Base-by-base conservation (phyloP, 139 green algal species). In the Zygnema circumcarinatum region DNA sequence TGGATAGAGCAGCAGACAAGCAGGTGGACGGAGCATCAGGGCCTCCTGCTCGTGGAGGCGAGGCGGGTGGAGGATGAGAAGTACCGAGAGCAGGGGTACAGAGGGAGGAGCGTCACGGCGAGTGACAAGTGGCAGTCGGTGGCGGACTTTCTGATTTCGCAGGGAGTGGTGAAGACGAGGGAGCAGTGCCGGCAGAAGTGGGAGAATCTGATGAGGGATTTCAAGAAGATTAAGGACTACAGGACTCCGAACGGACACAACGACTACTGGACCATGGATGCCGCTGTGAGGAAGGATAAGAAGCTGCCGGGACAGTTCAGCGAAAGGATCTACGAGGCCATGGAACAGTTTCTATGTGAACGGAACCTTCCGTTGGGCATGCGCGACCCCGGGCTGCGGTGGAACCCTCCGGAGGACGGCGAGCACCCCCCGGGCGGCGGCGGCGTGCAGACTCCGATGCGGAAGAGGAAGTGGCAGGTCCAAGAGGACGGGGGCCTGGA, bases 51-150 rank as follows among this genome's bases (percentile, higher is more conserved):
- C 7, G 47, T 78, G 36, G 69, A 78, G 7, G 38, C 36, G 16
- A 7, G 69, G 16, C 7, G 69, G 69, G 69, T 78, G 69, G 69
- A 78, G 38, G 38, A 78, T 78, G 69, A 47, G 38, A 78, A 47
- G 38, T 78, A 47, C 16, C 7, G 38, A 11, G 69, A 78, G 16
- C 36, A 47, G 16, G 69, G 69, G 16, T 78, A 78, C 69, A 78
- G 69, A 16, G 38, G 69, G 16, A 47, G 38, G 38, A 47, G 69
- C 16, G 69, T 78, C 7, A 78, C 69, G 16, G 38, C 38, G 7
- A 78, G 69, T 41, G 69, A 78, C 11, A 47, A 47, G 16, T 56
- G 38, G 38, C 36, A 78, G 69, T 62, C 47, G 16, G 47, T 62
- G 7, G 47, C 47, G 16, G 47, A 62, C 47, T 62, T 62, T 16